A percentile compares a stretch with the other conserved stretches of the same genome.
Conservation (phyloP, 2,329 filamentous ascomycete genomes). For the Juglanconis oblonga region DNA sequence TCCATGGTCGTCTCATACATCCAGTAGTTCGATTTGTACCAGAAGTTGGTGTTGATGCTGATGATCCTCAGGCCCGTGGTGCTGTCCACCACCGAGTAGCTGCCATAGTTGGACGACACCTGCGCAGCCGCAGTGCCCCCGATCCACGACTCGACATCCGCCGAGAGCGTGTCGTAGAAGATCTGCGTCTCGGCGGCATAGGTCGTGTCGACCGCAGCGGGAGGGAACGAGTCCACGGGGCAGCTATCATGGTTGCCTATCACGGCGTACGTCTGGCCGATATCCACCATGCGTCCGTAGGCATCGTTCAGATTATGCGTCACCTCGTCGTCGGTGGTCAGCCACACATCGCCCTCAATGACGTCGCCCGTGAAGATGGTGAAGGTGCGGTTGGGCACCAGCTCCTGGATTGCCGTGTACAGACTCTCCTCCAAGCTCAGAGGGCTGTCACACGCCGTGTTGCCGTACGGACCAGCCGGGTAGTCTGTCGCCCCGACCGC, state of each 20-base stretch:
- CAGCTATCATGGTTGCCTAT: conserved; percentile 57
- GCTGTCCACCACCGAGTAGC: conserved; percentile 45
- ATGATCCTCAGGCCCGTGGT: conserved; percentile 49
- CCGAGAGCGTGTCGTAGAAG: conserved; percentile 49
- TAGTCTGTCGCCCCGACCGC: conserved; percentile 44
- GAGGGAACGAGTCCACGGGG: conserved; percentile 50
- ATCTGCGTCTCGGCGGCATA: conserved; percentile 41
- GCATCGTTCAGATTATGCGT: conserved; percentile 37
- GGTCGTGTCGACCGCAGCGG: conserved; percentile 30
- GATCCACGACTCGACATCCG: conserved; percentile 47
- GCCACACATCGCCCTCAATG: conserved; percentile 51
- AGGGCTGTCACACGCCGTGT: conserved; percentile 52
- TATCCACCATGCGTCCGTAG: conserved; percentile 43
- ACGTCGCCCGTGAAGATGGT: conserved; percentile 60
- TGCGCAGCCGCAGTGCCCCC: conserved; percentile 31
- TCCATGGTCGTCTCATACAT: conserved; percentile 49
- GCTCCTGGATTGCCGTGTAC: conserved; percentile 46
- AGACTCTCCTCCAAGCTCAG: conserved; percentile 51
- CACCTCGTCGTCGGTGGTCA: conserved; percentile 33
- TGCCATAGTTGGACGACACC: conserved; percentile 40
- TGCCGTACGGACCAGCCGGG: conserved; percentile 51
- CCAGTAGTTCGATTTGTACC: conserved; percentile 57
- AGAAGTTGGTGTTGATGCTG: conserved; percentile 58
- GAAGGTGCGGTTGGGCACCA: conserved; percentile 47
- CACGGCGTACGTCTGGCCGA: conserved; percentile 42